Conservation (phyloP, 2,329 filamentous ascomycete genomes). For the Aspergillus aculeatinus region DNA sequence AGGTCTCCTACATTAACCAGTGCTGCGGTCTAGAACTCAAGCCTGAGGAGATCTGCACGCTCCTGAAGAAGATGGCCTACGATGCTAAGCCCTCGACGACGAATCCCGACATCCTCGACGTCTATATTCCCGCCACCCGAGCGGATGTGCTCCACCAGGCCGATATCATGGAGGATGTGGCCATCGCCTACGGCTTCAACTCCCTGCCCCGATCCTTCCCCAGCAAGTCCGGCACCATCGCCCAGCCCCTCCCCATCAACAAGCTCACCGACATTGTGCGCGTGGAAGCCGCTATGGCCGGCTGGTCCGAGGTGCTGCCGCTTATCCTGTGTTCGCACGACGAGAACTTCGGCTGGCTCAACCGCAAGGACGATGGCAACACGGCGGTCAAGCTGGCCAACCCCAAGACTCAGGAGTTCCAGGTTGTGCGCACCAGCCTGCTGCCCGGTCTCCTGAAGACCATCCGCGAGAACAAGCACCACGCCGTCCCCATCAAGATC, state of each 20-base stretch:
- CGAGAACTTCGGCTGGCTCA: slow-evolving; percentile 96
- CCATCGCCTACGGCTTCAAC: slow-evolving; percentile 97
- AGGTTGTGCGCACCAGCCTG: slow-evolving; percentile 83
- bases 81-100: slow-evolving; percentile 71
- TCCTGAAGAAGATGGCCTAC: slow-evolving; percentile 87
- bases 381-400: slow-evolving; percentile 84
- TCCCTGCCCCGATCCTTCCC: slow-evolving; percentile 84
- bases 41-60: slow-evolving; percentile 70
- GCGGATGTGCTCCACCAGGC: slow-evolving; percentile 95
- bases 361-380: slow-evolving; percentile 80
- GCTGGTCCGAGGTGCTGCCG: slow-evolving; percentile 95
- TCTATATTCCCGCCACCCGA: slow-evolving; percentile 81
- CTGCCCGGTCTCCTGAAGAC: slow-evolving; percentile 90
- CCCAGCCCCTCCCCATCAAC: slow-evolving; percentile 84
- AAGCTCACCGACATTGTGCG: slow-evolving; percentile 92
- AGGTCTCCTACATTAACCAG: slow-evolving; percentile 89
- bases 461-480: slow-evolving; percentile 87
- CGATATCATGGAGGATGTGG: slow-evolving; percentile 98
- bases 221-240: slow-evolving; percentile 81
- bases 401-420: slow-evolving; percentile 90
- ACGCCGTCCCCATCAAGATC: slow-evolving; percentile 84
- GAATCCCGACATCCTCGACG: slow-evolving; percentile 70
- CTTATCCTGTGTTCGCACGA: slow-evolving; percentile 96
- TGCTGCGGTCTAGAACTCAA: slow-evolving; percentile 81
- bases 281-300: slow-evolving; percentile 84